phyloP scores from a whole-genome alignment of 306 rosid species.

The Delonix regia region DNA sequence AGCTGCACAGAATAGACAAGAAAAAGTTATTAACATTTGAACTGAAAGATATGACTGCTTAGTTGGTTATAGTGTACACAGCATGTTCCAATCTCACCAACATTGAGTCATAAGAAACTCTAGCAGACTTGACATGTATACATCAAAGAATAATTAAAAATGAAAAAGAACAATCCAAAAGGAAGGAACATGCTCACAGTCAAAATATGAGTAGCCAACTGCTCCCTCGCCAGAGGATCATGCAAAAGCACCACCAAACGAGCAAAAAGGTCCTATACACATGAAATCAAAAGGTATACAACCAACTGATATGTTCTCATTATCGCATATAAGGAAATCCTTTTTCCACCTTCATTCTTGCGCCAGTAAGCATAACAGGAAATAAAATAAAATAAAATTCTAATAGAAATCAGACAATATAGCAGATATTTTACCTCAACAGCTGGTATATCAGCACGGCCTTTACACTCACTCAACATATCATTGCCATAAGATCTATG shows the following conservation, averaged over 20 bases:
- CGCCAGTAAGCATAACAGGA: constrained; percentile 8
- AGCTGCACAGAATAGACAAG: constrained; percentile 9
- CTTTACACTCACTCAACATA: constrained; percentile 79
- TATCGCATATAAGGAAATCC: constrained; percentile 19
- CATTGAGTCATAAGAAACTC: constrained; percentile 6
- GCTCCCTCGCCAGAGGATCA: constrained; percentile 91
- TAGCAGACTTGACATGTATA: constrained; percentile 25
- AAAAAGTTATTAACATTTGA: constrained; percentile 7
- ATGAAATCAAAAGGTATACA: constrained; percentile 35
- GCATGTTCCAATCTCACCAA: neutral
- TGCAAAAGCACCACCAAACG: constrained; percentile 95
- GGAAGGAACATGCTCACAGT: constrained; percentile 57
- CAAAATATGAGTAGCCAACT: constrained; percentile 85
- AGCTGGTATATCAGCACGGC: constrained; percentile 74
- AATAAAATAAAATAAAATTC: neutral
- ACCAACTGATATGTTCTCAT: constrained; percentile 33
- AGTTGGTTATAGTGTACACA: constrained; percentile 12
- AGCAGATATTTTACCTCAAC: constrained; percentile 61
- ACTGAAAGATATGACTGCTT: constrained; percentile 11
- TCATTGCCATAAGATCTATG: constrained; percentile 64
- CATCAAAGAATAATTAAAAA: constrained; percentile 25
- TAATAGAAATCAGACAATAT: neutral
- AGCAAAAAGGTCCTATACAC: constrained; percentile 79
- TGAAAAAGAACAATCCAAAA: neutral
- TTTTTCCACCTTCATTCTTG: neutral